Evolutionary conservation across 371 early-diverging fungal genomes (phyloP), one percentile per base, ranked within the genome.

Genomic region (Mucor racemosus): DNA sequence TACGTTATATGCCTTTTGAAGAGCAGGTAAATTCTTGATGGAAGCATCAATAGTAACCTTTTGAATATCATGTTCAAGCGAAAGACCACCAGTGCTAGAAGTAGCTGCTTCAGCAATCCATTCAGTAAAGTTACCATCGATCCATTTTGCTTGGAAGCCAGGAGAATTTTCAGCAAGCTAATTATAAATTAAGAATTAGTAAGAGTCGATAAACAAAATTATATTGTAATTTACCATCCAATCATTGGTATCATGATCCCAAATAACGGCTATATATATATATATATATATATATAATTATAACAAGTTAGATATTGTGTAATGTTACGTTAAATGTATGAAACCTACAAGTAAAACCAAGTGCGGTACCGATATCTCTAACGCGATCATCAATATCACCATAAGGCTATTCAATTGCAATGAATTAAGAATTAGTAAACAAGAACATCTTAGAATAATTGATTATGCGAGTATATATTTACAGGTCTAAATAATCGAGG

Each of bases 321-420:
- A 21, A 19, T 14, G 10, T 7, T 8, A 35, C 19, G 35, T n/a
- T 21, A 14, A 55, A n/a, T n/a, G 44, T 7, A 7, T 17, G 33
- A 34, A 17, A 60, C 67, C 70, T 62, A 76, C 74, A 72, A 63
- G 73, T 81, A 67, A 85, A 86, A 9, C 88, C 88, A 46, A 88
- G 76, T 65, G 86, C 81, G 53, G 72, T 71, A 58, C 84, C 84
- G 57, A 89, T 79, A 60, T 75, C 78, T 53, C 90, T 85, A 36
- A 90, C 87, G 67, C 91, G 85, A 73, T 87, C 81, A 77, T 91
- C 90, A 67, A 84, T 84, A 66, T 89, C 90, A 62, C 88, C 88
- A 70, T 82, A 89, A 26, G 92, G 90, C 53, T 88, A 87, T 36
- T 26, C 1, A 26, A 78, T 26, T 38, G 33, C 48, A 60, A 1